Base-by-base conservation (phyloP, 2,329 filamentous ascomycete genomes). In the Kalaharituber pfeilii region DNA sequence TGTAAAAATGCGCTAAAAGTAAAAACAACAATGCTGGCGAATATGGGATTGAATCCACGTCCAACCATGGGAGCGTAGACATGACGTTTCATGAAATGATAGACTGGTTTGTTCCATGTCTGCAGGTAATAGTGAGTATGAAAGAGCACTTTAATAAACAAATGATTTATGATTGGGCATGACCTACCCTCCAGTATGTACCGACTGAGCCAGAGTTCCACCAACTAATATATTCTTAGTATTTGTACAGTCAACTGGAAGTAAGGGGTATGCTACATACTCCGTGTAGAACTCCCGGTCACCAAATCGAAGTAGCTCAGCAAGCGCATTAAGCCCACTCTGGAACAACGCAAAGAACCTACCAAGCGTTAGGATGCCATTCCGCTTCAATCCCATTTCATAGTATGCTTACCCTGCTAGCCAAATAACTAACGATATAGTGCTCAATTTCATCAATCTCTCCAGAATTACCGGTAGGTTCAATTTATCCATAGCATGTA, bases 21-120 rank as follows among this genome's bases (percentile, higher is more conserved):
- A 68, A 98, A 98, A 8, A 96, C 91, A 56, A 82, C 75, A 26
- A 84, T 72, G 63, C 86, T 89, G 1, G 91, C 86, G 0, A 75
- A 66, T 2, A 71, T 69, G 7, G 81, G 76, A 54, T 77, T 83
- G 74, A 85, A 88, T 1, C 91, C 91, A 49, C 91, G 77, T 0
- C 85, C 86, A 28, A 94, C 75, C 59, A 98, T 75, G 1, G 91
- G 91, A 36, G 82, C 82, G 70, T 91, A 96, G 51, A 98, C 80
- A 67, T 98, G 91, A 33, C 91, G 76, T 65, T 86, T 88, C 81
- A 98, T 96, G 69, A 94, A 98, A 56, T 87, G 82, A 65, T 94
- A 94, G 5, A 98, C 89, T 0, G 91, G 91, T 67, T 93, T 93
- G 71, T 98, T 98, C 91, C 91, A 98, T 0, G 82, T 84, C 22